A percentile compares a stretch with the other conserved stretches of the same genome.
phyloP scores from a whole-genome alignment of 2,329 filamentous ascomycete genomes.

The Colletotrichum sp. region DNA sequence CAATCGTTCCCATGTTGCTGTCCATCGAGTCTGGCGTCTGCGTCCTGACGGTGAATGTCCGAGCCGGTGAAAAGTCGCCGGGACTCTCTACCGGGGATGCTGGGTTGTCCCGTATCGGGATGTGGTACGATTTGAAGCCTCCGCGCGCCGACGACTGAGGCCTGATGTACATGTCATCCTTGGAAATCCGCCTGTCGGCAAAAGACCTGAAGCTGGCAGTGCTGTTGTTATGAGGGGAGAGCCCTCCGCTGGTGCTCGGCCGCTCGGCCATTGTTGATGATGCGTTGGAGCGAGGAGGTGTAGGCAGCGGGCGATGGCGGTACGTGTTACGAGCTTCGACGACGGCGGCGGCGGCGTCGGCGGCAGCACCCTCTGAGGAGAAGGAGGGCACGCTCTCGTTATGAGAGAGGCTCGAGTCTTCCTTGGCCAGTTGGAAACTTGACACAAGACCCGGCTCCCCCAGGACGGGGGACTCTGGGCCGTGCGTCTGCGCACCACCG shows the following conservation, averaged over 20 bases:
- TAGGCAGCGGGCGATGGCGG: conserved; percentile 24
- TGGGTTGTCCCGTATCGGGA: conserved; percentile 43
- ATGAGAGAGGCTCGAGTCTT: conserved; percentile 31
- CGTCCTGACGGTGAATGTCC: conserved; percentile 40
- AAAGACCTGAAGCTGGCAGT: conserved; percentile 31
- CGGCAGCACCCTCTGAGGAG: conserved; percentile 29
- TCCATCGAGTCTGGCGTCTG: conserved; percentile 47
- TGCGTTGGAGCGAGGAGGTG: conserved; percentile 22
- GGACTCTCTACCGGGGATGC: conserved; percentile 50
- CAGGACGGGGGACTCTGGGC: conserved; percentile 24
- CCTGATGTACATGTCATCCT: conserved; percentile 42
- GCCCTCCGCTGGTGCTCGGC: conserved; percentile 47
- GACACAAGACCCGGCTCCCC: conserved; percentile 36
- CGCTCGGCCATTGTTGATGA: conserved; percentile 33
- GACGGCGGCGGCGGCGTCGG: conserved; percentile 31
- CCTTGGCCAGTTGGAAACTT: conserved; percentile 37
- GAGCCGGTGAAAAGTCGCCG: conserved; percentile 30
- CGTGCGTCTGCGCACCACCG: conserved; percentile 24
- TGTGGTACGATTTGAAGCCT: conserved; percentile 43
- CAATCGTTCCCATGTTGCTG: conserved; percentile 43
- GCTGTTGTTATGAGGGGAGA: conserved; percentile 26
- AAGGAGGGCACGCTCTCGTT: conserved; percentile 33
- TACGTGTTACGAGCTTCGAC: conserved; percentile 26
- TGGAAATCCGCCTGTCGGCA: conserved; percentile 48
- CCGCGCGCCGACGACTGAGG: conserved; percentile 33